Percentiles rank a stretch among this genome's conserved stretches.
Evolutionary conservation across 306 rosid genomes (phyloP).

Genomic region (Trichosanthes cucumerina): DNA sequence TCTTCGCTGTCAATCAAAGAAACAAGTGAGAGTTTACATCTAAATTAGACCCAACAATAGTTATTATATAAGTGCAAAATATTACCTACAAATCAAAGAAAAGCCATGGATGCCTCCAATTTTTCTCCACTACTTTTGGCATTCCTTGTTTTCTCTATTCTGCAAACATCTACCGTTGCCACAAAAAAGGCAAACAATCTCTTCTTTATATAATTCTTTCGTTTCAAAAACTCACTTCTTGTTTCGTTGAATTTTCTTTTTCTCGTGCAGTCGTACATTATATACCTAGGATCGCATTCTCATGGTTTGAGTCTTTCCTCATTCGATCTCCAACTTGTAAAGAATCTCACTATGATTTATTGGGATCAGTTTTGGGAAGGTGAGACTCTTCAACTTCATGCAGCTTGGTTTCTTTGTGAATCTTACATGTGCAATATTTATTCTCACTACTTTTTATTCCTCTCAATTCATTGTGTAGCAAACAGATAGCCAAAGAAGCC

Average conservation of each 20-base stretch:
- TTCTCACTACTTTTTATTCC: not conserved
- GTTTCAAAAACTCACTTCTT: not conserved
- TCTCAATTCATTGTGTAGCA: not conserved
- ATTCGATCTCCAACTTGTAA: not conserved
- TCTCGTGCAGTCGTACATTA: not conserved
- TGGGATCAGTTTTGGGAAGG: not conserved
- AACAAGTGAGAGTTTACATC: not conserved
- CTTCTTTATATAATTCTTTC: not conserved
- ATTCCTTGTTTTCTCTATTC: not conserved
- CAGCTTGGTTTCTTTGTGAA: not conserved
- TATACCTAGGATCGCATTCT: not conserved
- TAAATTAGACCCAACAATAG: not conserved
- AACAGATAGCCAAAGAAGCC: not conserved
- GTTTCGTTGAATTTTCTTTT: not conserved
- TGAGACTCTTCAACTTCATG: not conserved
- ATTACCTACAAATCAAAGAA: not conserved
- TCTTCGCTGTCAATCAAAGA: not conserved
- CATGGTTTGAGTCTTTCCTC: not conserved
- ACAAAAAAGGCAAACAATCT: not conserved
- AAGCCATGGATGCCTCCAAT: not conserved
- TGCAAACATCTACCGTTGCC: not conserved
- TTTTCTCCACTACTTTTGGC: not conserved
- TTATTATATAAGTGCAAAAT: not conserved
- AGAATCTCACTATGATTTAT: not conserved
- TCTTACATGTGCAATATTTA: too few species aligned